phyloP scores from a whole-genome alignment of 805 yeast genomes.

The Kodamaea kaohsiungensis region DNA sequence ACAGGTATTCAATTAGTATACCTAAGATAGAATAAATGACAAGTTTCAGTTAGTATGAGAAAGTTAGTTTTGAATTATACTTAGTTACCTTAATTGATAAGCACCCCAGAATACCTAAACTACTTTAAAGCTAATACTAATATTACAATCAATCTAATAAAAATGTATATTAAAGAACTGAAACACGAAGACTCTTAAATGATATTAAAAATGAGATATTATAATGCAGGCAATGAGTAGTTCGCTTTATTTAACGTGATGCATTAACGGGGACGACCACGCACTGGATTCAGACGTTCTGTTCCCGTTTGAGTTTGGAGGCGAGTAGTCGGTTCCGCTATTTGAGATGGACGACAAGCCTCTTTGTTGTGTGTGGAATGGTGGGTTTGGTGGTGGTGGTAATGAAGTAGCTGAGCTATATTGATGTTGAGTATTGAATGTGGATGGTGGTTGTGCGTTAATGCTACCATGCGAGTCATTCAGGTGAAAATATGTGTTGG shows the following conservation, averaged over 20 bases:
- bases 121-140: too few species aligned
- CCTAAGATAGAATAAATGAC: too few species aligned
- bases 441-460: conserved; percentile 5
- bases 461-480: conserved; percentile 10
- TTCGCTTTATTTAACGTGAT: conserved; percentile 10
- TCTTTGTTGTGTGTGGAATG: conserved; percentile 5
- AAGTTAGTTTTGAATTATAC: too few species aligned
- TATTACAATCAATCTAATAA: background rate
- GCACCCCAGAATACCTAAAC: too few species aligned
- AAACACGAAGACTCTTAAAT: background rate
- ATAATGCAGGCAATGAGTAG: background rate
- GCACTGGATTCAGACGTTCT: conserved; percentile 12
- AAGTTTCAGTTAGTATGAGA: too few species aligned
- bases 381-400: conserved; percentile 10
- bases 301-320: conserved; percentile 7
- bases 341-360: conserved; percentile 1
- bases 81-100: too few species aligned
- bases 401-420: conserved; percentile 5
- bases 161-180: background rate
- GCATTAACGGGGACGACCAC: conserved; percentile 17
- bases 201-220: background rate
- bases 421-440: conserved; percentile 1
- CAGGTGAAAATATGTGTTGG: conserved; percentile 1
- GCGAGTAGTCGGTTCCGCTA: conserved; percentile 11
- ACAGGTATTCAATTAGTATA: too few species aligned